A percentile compares a stretch with the other conserved stretches of the same genome.
Evolutionary conservation across 2,329 filamentous ascomycete species (phyloP).

Genomic region (Aaosphaeria arxii): DNA sequence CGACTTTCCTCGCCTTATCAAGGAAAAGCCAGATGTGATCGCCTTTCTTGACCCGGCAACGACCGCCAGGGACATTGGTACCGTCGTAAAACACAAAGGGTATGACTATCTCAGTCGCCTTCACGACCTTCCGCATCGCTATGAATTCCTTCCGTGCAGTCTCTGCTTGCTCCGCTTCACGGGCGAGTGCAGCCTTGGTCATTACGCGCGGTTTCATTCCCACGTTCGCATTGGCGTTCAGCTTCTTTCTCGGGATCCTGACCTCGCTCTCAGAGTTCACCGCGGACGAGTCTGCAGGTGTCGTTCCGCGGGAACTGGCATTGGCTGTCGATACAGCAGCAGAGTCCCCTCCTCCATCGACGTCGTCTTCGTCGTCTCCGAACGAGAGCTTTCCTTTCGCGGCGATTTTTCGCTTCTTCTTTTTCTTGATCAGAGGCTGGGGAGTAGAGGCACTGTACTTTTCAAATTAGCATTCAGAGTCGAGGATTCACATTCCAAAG

Average conservation of each 20-base stretch:
- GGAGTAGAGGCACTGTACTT: conserved; percentile 56
- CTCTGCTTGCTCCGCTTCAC: conserved; percentile 76
- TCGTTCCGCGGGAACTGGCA: conserved; percentile 38
- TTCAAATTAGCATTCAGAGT: conserved; percentile 47
- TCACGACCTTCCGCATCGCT: conserved; percentile 78
- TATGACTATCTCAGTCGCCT: conserved; percentile 82
- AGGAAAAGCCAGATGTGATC: conserved; percentile 91
- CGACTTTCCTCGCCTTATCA: conserved; percentile 86
- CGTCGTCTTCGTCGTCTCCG: conserved; percentile 65
- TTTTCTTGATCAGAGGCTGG: conserved; percentile 54
- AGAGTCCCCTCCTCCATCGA: conserved; percentile 39
- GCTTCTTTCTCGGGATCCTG: conserved; percentile 45
- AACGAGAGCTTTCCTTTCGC: conserved; percentile 66
- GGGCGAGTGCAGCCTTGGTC: conserved; percentile 73
- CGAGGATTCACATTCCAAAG: neutral
- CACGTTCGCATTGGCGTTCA: conserved; percentile 62
- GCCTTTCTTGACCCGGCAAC: conserved; percentile 85
- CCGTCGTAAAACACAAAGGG: conserved; percentile 98
- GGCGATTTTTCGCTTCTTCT: conserved; percentile 46
- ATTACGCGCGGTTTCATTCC: conserved; percentile 63
- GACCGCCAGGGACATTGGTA: conserved; percentile 80
- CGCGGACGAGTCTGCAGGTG: conserved; percentile 36
- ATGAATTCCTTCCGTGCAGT: conserved; percentile 76
- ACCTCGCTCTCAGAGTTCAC: conserved; percentile 28
- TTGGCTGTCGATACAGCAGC: conserved; percentile 19